Evolutionary conservation across 1,284 basidiomycete genomes (phyloP), one percentile per base, ranked within the genome.

Genomic region (Polyporus tsugae): DNA sequence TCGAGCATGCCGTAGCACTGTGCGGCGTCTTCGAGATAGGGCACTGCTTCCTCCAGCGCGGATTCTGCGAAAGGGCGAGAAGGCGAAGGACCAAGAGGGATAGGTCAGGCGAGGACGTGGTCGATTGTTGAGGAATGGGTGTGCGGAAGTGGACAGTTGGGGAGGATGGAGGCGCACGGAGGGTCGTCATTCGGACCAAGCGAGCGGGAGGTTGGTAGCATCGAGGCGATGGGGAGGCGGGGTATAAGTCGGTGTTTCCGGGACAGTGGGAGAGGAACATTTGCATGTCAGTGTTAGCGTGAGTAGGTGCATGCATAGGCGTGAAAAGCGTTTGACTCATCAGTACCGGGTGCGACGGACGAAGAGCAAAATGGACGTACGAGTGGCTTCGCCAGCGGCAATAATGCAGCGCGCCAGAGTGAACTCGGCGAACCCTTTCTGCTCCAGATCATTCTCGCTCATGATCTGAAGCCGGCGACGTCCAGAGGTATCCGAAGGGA

Each of bases 321-420:
- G 49, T 36, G 39, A 57, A 22, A 22, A 49, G 6, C 4, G n/a
- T 22, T 25, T 57, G 22, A 39, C 19, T 22, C 46, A 39, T 53
- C 36, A 63, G 46, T 25, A 60, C 9, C 38, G 55, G 41, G 39
- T 35, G 53, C 17, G 25, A 25, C 19, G 46, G 38, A 25, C 25
- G 19, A 15, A 55, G n/a, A 41, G 15, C 25, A 39, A 25, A 55
- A 41, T 13, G 25, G 58, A 71, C 75, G 41, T 44, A 77, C 75
- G 66, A 4, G 72, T 70, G 7, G 72, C 69, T 46, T 77, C 73
- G 13, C 75, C 78, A 0, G 78, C 73, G 22, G 87, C 88, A 55
- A 94, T 85, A 53, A 91, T 87, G 74, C 92, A 93, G 70, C 93
- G 85, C 11, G 91, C 91, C 62, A 91, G 78, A 1, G 87, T 91